A percentile compares a stretch with the other conserved stretches of the same genome.
phyloP scores from a whole-genome alignment of 371 early-diverging fungal genomes.

The Lichtheimia hyalospora region DNA sequence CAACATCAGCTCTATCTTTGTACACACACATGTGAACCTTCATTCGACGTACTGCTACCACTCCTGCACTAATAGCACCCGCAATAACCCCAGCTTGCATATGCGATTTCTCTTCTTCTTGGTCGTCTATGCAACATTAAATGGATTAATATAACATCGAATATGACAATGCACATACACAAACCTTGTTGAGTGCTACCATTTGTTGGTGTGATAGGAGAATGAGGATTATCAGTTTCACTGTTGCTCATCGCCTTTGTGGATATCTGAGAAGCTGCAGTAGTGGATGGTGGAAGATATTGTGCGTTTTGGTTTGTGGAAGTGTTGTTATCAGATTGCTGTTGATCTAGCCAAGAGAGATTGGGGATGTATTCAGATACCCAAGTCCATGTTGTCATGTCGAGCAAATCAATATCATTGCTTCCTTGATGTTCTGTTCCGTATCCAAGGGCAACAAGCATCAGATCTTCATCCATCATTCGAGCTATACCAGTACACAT shows the following conservation, averaged over 20 bases:
- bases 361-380: conserved; percentile 28
- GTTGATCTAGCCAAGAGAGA: not conserved
- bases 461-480: conserved; percentile 19
- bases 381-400: conserved; percentile 32
- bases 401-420: conserved; percentile 24
- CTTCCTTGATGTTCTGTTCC: conserved; percentile 19
- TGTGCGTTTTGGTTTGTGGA: not conserved
- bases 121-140: too few species aligned
- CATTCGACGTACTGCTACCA: conserved; percentile 27
- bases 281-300: conserved; percentile 16
- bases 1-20: not conserved
- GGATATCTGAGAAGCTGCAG: not conserved
- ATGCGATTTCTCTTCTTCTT: not conserved
- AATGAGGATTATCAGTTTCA: not conserved
- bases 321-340: not conserved
- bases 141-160: too few species aligned
- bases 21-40: not conserved
- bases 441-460: conserved; percentile 32
- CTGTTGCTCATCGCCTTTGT: conserved; percentile 8
- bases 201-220: not conserved
- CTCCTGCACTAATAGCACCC: conserved; percentile 38
- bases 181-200: too few species aligned
- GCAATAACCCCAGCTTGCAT: conserved; percentile 35
- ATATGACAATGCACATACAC: too few species aligned
- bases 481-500: conserved; percentile 19